Percentiles rank a stretch among this genome's conserved stretches.
Evolutionary conservation across 257 asterid species (phyloP).

Genomic region (Capsicum baccatum): DNA sequence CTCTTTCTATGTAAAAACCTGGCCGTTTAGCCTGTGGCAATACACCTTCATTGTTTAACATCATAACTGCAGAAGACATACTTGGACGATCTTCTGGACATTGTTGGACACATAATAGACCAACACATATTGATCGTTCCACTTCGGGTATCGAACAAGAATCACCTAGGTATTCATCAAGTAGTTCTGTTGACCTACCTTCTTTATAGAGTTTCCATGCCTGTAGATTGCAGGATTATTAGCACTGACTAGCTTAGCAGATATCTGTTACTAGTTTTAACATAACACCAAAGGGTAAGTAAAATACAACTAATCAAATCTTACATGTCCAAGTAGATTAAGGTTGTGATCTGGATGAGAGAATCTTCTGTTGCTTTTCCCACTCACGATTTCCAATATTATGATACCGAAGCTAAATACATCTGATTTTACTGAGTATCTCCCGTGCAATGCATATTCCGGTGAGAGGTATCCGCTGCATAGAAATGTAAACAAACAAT

Average conservation of each 20-base stretch:
- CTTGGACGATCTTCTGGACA: constrained; percentile 45
- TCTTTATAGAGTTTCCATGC: constrained; percentile 45
- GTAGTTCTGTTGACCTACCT: constrained; percentile 37
- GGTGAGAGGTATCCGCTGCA: constrained; percentile 60
- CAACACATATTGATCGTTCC: constrained; percentile 42
- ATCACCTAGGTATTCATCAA: constrained; percentile 32
- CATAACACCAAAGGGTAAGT: neutral
- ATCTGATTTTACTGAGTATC: constrained; percentile 51
- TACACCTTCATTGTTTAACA: constrained; percentile 41
- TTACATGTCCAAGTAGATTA: constrained; percentile 44
- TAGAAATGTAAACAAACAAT: neutral
- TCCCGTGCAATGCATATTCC: constrained; percentile 54
- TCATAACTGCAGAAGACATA: constrained; percentile 44
- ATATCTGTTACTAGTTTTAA: neutral
- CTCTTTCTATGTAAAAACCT: constrained; percentile 42
- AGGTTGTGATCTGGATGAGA: constrained; percentile 33
- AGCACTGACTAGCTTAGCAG: constrained; percentile 1
- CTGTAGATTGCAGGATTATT: constrained; percentile 30
- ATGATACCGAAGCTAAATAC: constrained; percentile 55
- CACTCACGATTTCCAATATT: constrained; percentile 42
- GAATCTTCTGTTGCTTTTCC: constrained; percentile 39
- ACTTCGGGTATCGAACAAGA: constrained; percentile 29
- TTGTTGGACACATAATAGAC: constrained; percentile 47
- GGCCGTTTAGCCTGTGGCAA: constrained; percentile 44
- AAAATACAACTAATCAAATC: neutral